Base-by-base conservation (phyloP, 116 monocot genomes). In the Thalassia testudinum region DNA sequence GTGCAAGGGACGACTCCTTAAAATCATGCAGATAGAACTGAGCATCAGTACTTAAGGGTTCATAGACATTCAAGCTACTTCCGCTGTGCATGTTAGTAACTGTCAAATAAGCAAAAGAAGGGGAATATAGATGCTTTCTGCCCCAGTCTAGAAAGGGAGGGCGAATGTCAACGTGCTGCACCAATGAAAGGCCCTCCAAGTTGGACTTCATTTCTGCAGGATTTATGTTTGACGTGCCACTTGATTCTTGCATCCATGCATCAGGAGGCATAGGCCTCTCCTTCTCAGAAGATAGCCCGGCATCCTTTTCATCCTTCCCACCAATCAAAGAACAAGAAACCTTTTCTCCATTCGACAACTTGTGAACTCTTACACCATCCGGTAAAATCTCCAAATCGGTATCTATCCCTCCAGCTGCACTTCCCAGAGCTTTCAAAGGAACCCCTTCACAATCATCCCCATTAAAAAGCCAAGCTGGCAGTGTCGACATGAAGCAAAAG, bases 91-190 rank as follows among this genome's bases (percentile, higher is more conserved):
- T 53, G 54, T 85, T 91, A 13, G 22, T 34, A 5, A 34, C 30
- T 34, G 30, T 71, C 29, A 91, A 42, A 55, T 58, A 65, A 47
- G 58, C 43, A 43, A 71, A 47, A 12, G 81, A 75, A 54, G 81
- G 75, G 1, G 62, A 61, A 61, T 73, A 78, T 44, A 81, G 50
- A 44, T 55, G 50, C 10, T 28, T 75, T 0, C 19, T 49, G 0
- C 76, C 91, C 81, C 81, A 91, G 57, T 91, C 81, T 50, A 91
- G 57, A 11, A 59, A 21, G 29, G 78, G 52, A 28, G 91, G 91
- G 24, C 42, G 71, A 22, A 91, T 76, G 26, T 71, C 68, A 45
- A 91, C 61, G 61, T 57, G 43, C 26, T 58, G 53, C 0, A 63
- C 59, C 1, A 54, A 70, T 26, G 67, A 66, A 53, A 50, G 47